phyloP scores from a whole-genome alignment of 1,284 basidiomycete genomes.

The Inonotus obliquus region DNA sequence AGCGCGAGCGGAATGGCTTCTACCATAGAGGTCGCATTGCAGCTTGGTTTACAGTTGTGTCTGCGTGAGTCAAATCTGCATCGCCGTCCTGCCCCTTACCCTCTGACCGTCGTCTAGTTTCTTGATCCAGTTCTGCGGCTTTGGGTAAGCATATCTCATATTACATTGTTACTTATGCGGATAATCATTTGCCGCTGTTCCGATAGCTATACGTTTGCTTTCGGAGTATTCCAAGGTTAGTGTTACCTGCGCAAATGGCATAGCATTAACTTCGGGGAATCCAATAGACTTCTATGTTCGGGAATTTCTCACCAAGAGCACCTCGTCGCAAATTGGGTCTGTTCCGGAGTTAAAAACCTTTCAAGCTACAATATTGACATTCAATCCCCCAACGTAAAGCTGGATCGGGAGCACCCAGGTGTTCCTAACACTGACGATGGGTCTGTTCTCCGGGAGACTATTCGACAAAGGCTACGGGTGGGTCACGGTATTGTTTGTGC shows the following conservation, averaged over 20 bases:
- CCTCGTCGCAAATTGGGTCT: slow-evolving; percentile 16
- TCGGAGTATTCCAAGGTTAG: slow-evolving; percentile 1
- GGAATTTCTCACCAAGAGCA: slow-evolving; percentile 3
- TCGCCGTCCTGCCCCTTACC: no score
- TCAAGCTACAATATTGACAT: background rate
- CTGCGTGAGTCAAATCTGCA: no score
- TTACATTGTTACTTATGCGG: background rate
- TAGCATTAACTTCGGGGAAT: no score
- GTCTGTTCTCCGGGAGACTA: slow-evolving; percentile 11
- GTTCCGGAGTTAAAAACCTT: background rate
- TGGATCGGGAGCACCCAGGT: slow-evolving; percentile 17
- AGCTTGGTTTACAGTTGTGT: no score
- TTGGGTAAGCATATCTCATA: background rate
- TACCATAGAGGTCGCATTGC: no score
- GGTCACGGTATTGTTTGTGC: background rate
- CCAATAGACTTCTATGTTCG: slow-evolving; percentile 16
- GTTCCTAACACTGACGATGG: slow-evolving; percentile 13
- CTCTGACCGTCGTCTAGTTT: background rate
- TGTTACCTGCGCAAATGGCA: background rate
- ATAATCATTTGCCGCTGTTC: background rate
- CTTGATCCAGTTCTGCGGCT: background rate
- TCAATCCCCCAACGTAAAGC: background rate
- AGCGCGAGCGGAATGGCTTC: no score
- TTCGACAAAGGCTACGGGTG: slow-evolving; percentile 18
- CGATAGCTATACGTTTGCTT: background rate